Conservation (phyloP, 139 green algal species). For the Dunaliella primolecta region DNA sequence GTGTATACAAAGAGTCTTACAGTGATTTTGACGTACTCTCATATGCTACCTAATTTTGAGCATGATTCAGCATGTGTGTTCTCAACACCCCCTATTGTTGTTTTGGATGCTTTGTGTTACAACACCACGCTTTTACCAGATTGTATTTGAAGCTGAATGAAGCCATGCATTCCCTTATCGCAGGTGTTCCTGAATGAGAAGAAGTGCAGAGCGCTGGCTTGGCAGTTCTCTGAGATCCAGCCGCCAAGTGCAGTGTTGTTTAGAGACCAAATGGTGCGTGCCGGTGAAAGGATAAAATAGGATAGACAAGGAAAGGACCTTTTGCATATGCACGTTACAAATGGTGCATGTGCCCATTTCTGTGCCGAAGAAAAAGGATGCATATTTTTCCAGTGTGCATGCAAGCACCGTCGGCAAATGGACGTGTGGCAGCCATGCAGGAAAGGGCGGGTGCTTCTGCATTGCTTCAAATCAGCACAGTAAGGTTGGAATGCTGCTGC, state of each 20-base stretch:
- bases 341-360: no score
- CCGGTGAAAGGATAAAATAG: not conserved
- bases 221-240: not conserved
- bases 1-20: not conserved
- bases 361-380: no score
- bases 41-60: not conserved
- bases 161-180: not conserved
- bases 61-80: not conserved
- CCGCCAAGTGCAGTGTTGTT: conserved; percentile 5
- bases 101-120: not conserved
- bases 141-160: not conserved
- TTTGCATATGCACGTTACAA: no score
- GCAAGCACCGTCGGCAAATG: no score
- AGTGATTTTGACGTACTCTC: not conserved
- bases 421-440: no score
- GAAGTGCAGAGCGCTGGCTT: not conserved
- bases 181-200: not conserved
- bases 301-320: no score
- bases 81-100: not conserved
- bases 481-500: no score
- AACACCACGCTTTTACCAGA: not conserved
- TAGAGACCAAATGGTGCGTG: not conserved
- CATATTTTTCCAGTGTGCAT: no score
- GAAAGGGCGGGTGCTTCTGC: no score
- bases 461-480: no score